Evolutionary conservation across 306 rosid species (phyloP), one percentile per base, ranked within the genome.

Genomic region (Prunus campanulata): DNA sequence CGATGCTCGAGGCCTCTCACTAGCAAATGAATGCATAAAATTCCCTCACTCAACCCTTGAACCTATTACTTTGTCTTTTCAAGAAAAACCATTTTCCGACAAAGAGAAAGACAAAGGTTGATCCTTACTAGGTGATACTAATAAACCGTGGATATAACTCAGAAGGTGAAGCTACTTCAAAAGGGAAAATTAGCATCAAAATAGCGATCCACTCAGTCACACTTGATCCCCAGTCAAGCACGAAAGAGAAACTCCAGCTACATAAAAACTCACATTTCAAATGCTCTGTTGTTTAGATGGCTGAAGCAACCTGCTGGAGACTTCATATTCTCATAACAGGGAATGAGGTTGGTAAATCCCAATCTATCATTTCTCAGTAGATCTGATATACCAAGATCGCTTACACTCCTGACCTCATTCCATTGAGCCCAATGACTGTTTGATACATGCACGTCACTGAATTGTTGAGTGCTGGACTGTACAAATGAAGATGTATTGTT

Each of bases 41-140:
- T 60, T 15, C 60, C 30, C 42, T 60, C 66, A 1, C 76, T 60
- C 25, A 16, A 72, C 13, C 76, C 63, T 32, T 25, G 5, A 72
- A 55, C 42, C 75, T 56, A 60, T 60, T 60, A 44, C 68, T 22
- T 57, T 2, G 8, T 44, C 77, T 10, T 44, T 74, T 19, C 32
- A 16, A 1, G 49, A 27, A 61, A 25, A 29, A 27, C 18, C 13
- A 25, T 16, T 61, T 74, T 46, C 20, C 47, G 18, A 44, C 15
- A 60, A 61, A 44, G 14, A 25, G 20, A 35, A 22, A 39, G 29
- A 4, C n/a, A 25, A 42, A 25, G 35, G 46, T 14, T 72, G 46
- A 59, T 42, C 39, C 76, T 72, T 72, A 44, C 77, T 47, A 56
- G 67, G 68, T 57, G 54, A 59, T 47, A 57, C 68, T 57, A 42